A percentile compares a stretch with the other conserved stretches of the same genome.
Conservation (phyloP, 2,329 filamentous ascomycete species). For the Nannizziopsis arthrosporioides region DNA sequence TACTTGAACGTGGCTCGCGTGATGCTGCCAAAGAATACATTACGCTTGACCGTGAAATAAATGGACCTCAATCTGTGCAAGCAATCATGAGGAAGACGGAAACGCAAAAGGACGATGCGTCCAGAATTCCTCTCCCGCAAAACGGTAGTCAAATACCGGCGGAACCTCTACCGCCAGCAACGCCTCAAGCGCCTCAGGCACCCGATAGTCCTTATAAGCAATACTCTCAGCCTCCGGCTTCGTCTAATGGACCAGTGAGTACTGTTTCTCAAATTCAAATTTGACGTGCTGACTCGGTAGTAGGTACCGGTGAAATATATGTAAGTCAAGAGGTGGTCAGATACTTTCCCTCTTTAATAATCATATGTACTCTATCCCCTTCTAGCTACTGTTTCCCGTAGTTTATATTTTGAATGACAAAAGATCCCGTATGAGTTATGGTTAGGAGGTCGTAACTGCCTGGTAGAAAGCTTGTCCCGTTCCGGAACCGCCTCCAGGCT, state of each 20-base stretch:
- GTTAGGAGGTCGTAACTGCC: too few relatives aligned
- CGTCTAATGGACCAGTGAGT: constrained; percentile 9
- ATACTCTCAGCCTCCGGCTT: constrained; percentile 4
- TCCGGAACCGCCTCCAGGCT: too few relatives aligned
- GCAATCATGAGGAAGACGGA: constrained; percentile 23
- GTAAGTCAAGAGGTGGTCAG: too few relatives aligned
- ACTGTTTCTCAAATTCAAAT: not conserved
- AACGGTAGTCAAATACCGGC: constrained; percentile 14
- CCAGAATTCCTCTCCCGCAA: constrained; percentile 4
- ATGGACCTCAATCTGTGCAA: constrained; percentile 47
- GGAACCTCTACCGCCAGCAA: constrained; percentile 10
- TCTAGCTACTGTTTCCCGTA: too few relatives aligned
- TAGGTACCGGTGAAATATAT: too few relatives aligned
- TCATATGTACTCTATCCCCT: too few relatives aligned
- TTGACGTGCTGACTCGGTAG: too few relatives aligned
- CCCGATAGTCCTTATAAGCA: constrained; percentile 3
- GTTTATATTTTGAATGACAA: too few relatives aligned
- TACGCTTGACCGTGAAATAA: constrained; percentile 70
- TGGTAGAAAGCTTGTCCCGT: too few relatives aligned
- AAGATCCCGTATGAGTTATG: too few relatives aligned
- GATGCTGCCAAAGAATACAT: constrained; percentile 80
- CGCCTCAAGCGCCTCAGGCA: constrained; percentile 11
- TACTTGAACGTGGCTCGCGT: constrained; percentile 71
- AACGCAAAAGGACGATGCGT: constrained; percentile 17
- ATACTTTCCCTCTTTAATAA: too few relatives aligned